phyloP scores from a whole-genome alignment of 257 asterid species.

The Nicotiana tomentosiformis region DNA sequence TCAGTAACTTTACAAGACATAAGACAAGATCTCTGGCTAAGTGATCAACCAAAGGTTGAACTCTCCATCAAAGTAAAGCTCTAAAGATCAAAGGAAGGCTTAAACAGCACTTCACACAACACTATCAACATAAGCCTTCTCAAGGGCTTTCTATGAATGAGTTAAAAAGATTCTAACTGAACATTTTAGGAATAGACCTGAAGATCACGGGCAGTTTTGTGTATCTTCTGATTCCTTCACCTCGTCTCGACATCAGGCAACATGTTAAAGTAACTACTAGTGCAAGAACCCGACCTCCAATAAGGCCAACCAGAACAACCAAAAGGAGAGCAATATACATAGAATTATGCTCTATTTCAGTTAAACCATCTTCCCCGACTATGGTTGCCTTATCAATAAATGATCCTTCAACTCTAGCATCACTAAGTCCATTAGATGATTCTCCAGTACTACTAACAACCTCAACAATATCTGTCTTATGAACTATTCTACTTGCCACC shows the following conservation, averaged over 20 bases:
- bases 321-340: conserved; percentile 32
- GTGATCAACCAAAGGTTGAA: conserved; percentile 11
- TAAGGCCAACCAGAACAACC: conserved; percentile 60
- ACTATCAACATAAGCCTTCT: neutral
- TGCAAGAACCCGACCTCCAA: conserved; percentile 13
- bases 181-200: neutral
- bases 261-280: conserved; percentile 5
- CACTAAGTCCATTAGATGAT: neutral
- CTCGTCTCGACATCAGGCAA: neutral
- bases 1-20: conserved; percentile 9
- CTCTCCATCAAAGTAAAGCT: neutral
- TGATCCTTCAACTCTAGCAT: neutral
- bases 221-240: neutral
- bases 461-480: neutral
- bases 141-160: conserved; percentile 5
- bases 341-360: neutral
- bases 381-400: conserved; percentile 11
- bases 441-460: neutral
- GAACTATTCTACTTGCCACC: conserved; percentile 4
- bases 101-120: conserved; percentile 3
- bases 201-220: neutral
- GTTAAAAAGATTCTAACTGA: neutral
- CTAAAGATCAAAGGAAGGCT: conserved; percentile 3
- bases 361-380: conserved; percentile 9
- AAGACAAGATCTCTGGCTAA: neutral